phyloP scores from a whole-genome alignment of 768 basidiomycete genomes.

The Paxillus ammoniavirescens region DNA sequence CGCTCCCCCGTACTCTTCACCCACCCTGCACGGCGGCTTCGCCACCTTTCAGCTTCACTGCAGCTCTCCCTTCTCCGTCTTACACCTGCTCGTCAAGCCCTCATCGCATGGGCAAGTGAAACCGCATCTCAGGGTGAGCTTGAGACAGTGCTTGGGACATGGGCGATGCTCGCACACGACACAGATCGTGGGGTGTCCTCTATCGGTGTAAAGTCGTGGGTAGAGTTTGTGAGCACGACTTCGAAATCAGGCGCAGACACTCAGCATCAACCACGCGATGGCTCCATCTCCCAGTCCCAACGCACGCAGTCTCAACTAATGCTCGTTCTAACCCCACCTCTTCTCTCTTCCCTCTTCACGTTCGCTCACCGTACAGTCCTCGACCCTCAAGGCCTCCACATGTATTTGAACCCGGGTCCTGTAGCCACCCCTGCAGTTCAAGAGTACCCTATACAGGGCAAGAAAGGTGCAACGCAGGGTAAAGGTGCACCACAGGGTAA shows the following conservation, averaged over 20 bases:
- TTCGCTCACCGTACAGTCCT: slow-evolving; percentile 58
- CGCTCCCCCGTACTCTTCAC: slow-evolving; percentile 81
- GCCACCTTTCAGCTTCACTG: slow-evolving; percentile 54
- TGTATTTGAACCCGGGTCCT: slow-evolving; percentile 63
- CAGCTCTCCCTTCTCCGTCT: slow-evolving; percentile 68
- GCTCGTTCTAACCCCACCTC: slow-evolving; percentile 32
- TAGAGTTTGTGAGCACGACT: slow-evolving; percentile 25
- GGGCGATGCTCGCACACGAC: slow-evolving; percentile 73
- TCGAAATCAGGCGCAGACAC: slow-evolving; percentile 4
- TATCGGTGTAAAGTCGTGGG: slow-evolving; percentile 56
- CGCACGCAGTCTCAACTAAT: slow-evolving; percentile 1
- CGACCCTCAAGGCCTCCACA: slow-evolving; percentile 59
- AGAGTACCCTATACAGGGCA: not conserved
- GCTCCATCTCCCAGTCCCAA: not conserved
- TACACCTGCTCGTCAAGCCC: slow-evolving; percentile 43
- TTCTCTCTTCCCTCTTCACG: slow-evolving; percentile 38
- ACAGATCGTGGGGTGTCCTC: slow-evolving; percentile 60
- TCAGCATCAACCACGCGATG: not conserved
- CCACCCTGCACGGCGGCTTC: slow-evolving; percentile 77
- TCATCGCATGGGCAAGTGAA: slow-evolving; percentile 51
- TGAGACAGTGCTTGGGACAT: slow-evolving; percentile 64
- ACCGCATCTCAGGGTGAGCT: slow-evolving; percentile 46
- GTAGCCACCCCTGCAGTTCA: slow-evolving; percentile 25
- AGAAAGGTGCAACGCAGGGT: not conserved
- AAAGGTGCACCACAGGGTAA: slow-evolving; percentile 12